Evolutionary conservation across 768 basidiomycete genomes (phyloP).

Genomic region (Termitomyces sp.): DNA sequence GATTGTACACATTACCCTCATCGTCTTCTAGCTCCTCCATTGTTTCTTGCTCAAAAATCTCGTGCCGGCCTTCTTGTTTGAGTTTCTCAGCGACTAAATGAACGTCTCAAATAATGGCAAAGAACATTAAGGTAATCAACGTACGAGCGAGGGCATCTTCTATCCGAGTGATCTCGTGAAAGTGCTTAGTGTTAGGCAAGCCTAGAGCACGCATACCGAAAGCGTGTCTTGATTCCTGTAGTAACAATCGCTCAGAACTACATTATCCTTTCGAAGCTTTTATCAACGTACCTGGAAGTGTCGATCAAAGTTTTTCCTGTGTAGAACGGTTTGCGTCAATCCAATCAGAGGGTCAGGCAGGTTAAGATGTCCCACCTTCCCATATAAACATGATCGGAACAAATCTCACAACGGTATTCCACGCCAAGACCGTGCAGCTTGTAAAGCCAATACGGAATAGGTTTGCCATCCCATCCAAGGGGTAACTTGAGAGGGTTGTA

Average conservation of each 20-base stretch:
- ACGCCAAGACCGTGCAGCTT: conserved; percentile 98
- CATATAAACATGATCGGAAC: conserved; percentile 96
- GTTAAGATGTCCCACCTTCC: conserved; percentile 57
- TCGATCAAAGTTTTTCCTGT: conserved; percentile 90
- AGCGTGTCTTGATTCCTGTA: conserved; percentile 88
- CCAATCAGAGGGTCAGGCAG: background rate
- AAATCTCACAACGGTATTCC: conserved; percentile 96
- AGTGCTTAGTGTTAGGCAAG: conserved; percentile 97
- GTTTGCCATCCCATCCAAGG: conserved; percentile 97
- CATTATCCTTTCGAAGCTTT: conserved; percentile 43
- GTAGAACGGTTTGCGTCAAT: conserved; percentile 6
- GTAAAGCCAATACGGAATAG: conserved; percentile 98
- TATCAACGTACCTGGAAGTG: conserved; percentile 75
- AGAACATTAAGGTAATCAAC: conserved; percentile 26
- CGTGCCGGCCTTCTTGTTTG: conserved; percentile 93
- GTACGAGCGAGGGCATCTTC: conserved; percentile 91
- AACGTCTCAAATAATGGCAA: background rate
- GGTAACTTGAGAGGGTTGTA: conserved; percentile 98
- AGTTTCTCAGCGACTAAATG: conserved; percentile 89
- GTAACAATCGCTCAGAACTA: conserved; percentile 17
- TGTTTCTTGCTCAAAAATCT: conserved; percentile 88
- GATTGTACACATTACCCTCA: conserved; percentile 97
- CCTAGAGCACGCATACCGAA: conserved; percentile 98
- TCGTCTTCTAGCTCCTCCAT: conserved; percentile 99
- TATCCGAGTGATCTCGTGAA: conserved; percentile 97